A percentile compares a stretch with the other conserved stretches of the same genome.
Conservation (phyloP, 2,329 filamentous ascomycete species). For the Fonsecaea nubica region DNA sequence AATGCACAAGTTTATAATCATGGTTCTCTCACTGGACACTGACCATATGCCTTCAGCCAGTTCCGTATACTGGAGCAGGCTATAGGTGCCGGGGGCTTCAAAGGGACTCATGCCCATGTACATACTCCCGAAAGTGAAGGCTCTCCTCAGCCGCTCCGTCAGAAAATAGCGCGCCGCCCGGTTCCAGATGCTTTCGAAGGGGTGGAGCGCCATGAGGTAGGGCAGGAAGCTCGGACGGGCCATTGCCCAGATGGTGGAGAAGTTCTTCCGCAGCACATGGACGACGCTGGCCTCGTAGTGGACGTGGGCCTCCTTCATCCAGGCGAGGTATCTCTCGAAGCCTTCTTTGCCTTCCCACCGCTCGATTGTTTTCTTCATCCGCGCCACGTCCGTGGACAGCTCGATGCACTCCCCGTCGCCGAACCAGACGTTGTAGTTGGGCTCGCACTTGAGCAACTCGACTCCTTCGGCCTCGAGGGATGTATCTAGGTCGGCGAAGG, state of each 20-base stretch:
- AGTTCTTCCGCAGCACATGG: slow-evolving; percentile 72
- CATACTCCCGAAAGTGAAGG: slow-evolving; percentile 81
- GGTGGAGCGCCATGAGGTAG: slow-evolving; percentile 68
- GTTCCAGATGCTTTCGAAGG: slow-evolving; percentile 73
- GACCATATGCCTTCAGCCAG: slow-evolving; percentile 79
- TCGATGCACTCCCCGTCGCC: slow-evolving; percentile 69
- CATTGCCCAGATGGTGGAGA: slow-evolving; percentile 66
- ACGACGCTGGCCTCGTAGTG: slow-evolving; percentile 73
- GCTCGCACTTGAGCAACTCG: slow-evolving; percentile 72
- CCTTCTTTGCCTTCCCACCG: slow-evolving; percentile 74
- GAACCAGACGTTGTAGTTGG: slow-evolving; percentile 79
- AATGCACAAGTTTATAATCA: slow-evolving; percentile 1
- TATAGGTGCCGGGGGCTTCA: slow-evolving; percentile 76
- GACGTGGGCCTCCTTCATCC: slow-evolving; percentile 69
- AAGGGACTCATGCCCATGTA: slow-evolving; percentile 84
- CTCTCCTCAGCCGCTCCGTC: slow-evolving; percentile 70
- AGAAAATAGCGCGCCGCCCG: slow-evolving; percentile 71
- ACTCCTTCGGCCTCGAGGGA: slow-evolving; percentile 70
- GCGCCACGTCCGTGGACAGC: slow-evolving; percentile 70
- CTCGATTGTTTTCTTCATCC: slow-evolving; percentile 75
- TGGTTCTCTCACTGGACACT: slow-evolving; percentile 25
- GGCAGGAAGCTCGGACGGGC: slow-evolving; percentile 64
- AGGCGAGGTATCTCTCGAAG: slow-evolving; percentile 71
- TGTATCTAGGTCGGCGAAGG: slow-evolving; percentile 72
- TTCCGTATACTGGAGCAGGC: slow-evolving; percentile 75